phyloP scores from a whole-genome alignment of 139 green algal species.

The Tetraselmis striata region DNA sequence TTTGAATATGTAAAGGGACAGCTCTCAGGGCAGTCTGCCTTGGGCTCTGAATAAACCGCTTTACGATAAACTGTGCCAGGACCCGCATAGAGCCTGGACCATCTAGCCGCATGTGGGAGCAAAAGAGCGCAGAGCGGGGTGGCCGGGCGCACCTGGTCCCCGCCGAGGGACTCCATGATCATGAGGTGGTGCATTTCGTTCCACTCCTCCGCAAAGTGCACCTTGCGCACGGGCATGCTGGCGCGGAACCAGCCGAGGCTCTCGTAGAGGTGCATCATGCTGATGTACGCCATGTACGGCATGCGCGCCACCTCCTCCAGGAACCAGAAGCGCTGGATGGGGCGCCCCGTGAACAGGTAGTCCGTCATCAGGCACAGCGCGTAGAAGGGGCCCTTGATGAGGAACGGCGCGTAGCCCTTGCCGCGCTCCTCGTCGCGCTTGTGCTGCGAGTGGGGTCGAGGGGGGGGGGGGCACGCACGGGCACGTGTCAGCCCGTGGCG shows the following conservation, averaged over 20 bases:
- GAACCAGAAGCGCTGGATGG: constrained; percentile 41
- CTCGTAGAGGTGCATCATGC: constrained; percentile 64
- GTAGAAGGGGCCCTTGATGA: not conserved
- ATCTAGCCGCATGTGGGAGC: too few species aligned
- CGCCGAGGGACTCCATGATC: constrained; percentile 50
- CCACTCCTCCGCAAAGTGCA: not conserved
- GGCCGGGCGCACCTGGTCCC: constrained; percentile 16
- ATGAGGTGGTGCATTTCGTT: constrained; percentile 34
- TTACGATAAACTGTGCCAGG: too few species aligned
- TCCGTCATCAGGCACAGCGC: not conserved
- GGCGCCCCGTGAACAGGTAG: not conserved
- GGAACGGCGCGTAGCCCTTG: not conserved
- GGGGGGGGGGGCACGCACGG: too few species aligned
- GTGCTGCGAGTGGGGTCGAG: not conserved
- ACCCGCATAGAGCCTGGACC: too few species aligned
- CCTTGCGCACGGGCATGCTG: not conserved
- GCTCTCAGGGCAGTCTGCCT: too few species aligned
- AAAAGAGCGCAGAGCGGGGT: not conserved
- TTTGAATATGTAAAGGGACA: too few species aligned
- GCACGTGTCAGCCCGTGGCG: too few species aligned
- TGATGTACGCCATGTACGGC: constrained; percentile 50
- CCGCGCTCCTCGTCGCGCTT: not conserved
- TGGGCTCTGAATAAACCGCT: too few species aligned
- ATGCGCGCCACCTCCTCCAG: constrained; percentile 49
- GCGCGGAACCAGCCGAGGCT: constrained; percentile 81